These are phyloP conservation scores for Oryza brachyantha DNA, from an alignment of 176 grass and related monocot species.

Conservation along the genomic window DNA sequence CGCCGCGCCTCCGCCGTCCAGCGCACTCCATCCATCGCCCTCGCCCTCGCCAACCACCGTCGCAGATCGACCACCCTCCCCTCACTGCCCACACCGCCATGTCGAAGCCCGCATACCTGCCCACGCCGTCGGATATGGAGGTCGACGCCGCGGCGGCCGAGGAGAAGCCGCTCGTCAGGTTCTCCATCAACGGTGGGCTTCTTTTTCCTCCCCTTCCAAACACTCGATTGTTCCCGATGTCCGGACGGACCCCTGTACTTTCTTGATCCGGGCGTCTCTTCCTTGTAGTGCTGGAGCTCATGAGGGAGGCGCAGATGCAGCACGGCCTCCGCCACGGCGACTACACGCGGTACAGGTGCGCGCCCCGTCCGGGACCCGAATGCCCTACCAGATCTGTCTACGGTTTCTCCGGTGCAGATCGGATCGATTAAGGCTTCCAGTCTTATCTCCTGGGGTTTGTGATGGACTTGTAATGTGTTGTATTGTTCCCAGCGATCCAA, in stretches of 20 bases:
- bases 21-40: too few relatives aligned
- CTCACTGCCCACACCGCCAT: constrained; percentile 17
- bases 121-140: constrained; percentile 59
- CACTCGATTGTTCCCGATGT: neutral
- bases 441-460: neutral
- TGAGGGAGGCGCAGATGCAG: constrained; percentile 93
- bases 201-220: neutral
- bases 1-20: too few relatives aligned
- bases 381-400: constrained; percentile 7
- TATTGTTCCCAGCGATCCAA: neutral
- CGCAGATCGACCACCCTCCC: too few relatives aligned
- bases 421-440: neutral
- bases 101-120: constrained; percentile 41
- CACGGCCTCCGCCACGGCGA: constrained; percentile 91
- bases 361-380: neutral
- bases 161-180: constrained; percentile 64
- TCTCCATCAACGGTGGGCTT: constrained; percentile 82
- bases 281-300: constrained; percentile 72
- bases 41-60: too few relatives aligned
- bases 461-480: constrained; percentile 13
- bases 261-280: neutral
- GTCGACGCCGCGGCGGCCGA: constrained; percentile 41
- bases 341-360: constrained; percentile 82
- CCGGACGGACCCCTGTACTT: neutral
- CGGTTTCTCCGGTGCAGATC: neutral